phyloP scores from a whole-genome alignment of 495 filamentous ascomycete species.

The Penicillium paradoxum region DNA sequence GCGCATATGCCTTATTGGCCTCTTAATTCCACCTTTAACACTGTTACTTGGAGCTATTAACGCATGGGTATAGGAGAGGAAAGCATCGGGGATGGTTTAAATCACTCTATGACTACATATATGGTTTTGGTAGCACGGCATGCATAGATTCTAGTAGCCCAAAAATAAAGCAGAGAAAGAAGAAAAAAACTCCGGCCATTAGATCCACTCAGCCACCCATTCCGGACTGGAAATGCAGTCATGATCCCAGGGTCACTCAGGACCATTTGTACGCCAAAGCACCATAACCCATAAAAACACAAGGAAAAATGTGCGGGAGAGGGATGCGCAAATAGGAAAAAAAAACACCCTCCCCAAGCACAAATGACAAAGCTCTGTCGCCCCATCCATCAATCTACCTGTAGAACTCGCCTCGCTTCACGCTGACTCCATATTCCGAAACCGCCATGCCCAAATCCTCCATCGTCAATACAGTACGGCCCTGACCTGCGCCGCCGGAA shows the following conservation, averaged over 20 bases:
- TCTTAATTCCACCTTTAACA: too few species aligned
- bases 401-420: slow-evolving; percentile 97
- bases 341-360: not conserved
- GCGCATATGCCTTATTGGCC: not conserved
- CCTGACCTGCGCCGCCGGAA: slow-evolving; percentile 76
- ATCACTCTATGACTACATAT: slow-evolving; percentile 1
- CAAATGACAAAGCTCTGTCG: not conserved
- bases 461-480: slow-evolving; percentile 94
- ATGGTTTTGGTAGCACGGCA: not conserved
- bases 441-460: slow-evolving; percentile 98
- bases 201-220: slow-evolving; percentile 12
- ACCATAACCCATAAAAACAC: not conserved
- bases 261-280: slow-evolving; percentile 20
- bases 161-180: slow-evolving; percentile 5
- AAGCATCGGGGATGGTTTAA: not conserved
- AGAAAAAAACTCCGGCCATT: slow-evolving; percentile 20
- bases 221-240: slow-evolving; percentile 4
- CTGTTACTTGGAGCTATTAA: too few species aligned
- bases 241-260: slow-evolving; percentile 1
- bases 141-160: not conserved
- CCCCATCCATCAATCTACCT: slow-evolving; percentile 47
- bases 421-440: slow-evolving; percentile 93
- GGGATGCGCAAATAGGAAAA: not conserved
- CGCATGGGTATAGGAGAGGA: not conserved
- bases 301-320: slow-evolving; percentile 1